Conservation (phyloP, 140 eudicot species). For the Stevia rebaudiana region DNA sequence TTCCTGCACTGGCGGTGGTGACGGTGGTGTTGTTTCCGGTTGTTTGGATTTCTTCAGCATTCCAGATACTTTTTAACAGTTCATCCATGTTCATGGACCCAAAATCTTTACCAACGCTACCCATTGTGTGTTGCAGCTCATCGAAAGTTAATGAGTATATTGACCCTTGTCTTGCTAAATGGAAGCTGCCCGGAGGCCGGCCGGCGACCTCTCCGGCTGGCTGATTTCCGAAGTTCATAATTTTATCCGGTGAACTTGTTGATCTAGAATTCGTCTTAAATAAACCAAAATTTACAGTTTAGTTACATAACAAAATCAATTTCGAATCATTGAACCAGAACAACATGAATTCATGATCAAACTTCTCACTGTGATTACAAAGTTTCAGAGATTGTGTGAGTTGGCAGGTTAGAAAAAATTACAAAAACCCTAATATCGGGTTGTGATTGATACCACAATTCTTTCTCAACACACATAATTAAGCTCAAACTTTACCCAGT, state of each 20-base stretch:
- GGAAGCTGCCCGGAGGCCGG: constrained; percentile 27
- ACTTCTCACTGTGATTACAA: not conserved
- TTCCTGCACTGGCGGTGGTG: constrained; percentile 10
- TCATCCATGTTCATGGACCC: constrained; percentile 45
- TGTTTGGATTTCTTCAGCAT: constrained; percentile 35
- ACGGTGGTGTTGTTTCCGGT: not conserved
- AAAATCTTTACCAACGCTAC: constrained; percentile 33
- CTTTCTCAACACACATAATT: not conserved
- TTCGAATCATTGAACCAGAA: not conserved
- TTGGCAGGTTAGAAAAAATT: not conserved
- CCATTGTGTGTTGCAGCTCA: constrained; percentile 35
- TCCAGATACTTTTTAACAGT: constrained; percentile 35
- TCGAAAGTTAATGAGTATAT: constrained; percentile 36
- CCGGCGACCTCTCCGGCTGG: constrained; percentile 4
- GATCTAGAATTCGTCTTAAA: not conserved
- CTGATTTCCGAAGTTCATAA: constrained; percentile 20
- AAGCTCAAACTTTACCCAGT: not conserved
- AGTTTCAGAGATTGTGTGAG: too few relatives aligned
- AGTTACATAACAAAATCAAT: constrained; percentile 5
- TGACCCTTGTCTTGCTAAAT: constrained; percentile 34
- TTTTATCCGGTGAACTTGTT: not conserved
- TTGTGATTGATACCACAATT: constrained; percentile 1
- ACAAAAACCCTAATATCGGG: constrained; percentile 15
- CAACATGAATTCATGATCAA: not conserved
- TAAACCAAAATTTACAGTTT: constrained; percentile 17